Evolutionary conservation across 2,329 filamentous ascomycete species (phyloP), one percentile per base, ranked within the genome.

Genomic region (Hypoxylon sp.): DNA sequence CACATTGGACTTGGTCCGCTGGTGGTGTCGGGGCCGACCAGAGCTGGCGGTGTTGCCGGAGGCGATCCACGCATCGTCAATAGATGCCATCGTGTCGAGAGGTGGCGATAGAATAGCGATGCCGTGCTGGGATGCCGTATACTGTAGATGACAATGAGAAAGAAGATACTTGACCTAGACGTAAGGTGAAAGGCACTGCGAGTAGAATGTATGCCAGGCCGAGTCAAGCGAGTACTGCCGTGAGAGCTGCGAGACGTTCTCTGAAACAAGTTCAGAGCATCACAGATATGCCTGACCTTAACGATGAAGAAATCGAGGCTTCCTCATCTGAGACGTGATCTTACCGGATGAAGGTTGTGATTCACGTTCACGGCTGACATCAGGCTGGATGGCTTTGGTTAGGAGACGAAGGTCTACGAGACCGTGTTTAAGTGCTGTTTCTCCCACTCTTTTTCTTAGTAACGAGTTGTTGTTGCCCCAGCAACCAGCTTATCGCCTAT

Each of bases 1-100:
- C 33, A 82, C 79, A 15, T 77, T 81, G 1, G 81, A 81, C 68
- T 79, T 83, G 56, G 78, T 75, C 38, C 79, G 72, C 48, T 79
- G 76, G 60, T 79, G 76, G 7, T 62, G 61, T 41, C 52, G 55
- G 21, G 53, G 51, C 21, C 47, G 35, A 24, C 53, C 46, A 38
- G 64, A 20, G 45, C 42, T 46, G 20, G 57, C 63, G 55, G 60
- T 37, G 29, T 61, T 62, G 45, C 58, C 57, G 5, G 63, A 48
- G n/a, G 63, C 55, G 24, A 58, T 37, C 48, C 62, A 45, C 40
- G 54, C 63, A 43, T 72, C 69, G 43, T 68, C 58, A 10, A 65
- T 21, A 1, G 68, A 70, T 50, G 67, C 67, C 69, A 72, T 72
- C 17, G 40, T 59, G 43, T 24, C 24, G 37, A 42, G 48, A 29